Evolutionary conservation across 768 basidiomycete genomes (phyloP), one percentile per base, ranked within the genome.

Genomic region (Lactarius akahatsu): DNA sequence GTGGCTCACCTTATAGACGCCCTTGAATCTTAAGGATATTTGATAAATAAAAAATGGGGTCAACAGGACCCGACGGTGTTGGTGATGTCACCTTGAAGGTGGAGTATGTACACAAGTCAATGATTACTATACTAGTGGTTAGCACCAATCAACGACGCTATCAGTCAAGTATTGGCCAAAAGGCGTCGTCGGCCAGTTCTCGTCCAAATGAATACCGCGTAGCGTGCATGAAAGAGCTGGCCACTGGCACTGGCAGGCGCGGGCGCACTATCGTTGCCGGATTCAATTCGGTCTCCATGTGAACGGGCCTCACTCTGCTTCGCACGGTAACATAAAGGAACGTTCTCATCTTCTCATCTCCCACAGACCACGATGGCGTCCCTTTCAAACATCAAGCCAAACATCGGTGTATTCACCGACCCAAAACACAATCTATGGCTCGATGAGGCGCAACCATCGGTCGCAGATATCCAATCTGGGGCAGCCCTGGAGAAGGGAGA

Each of bases 401-500:
- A 71, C 43, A 64, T 71, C 50, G 70, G 69, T 54, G 70, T 63
- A 61, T 69, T 40, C 60, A 71, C 61, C 60, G 71, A 58, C 66
- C 70, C 65, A 36, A 64, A 64, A 57, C 67, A 66, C 56, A 72
- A 66, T 30, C 60, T 57, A 32, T 68, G 68, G 70, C 36, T 62
- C 73, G 82, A 64, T 64, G 71, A 26, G 74, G 83, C 52, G 56
- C 80, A 36, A 0, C 70, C 70, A 23, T 20, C 61, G 13, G 54
- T 40, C n/a, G 57, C 61, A 16, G 69, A 67, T 15, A 62, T 67
- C 36, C 52, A 64, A 43, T 61, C 57, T 11, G 70, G 69, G 23
- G 50, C 38, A 3, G 26, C 62, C 38, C 47, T 59, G 7, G 52
- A 20, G n/a, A 56, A 60, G 13, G 88, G 87, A 4, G 86, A 89